phyloP scores from a whole-genome alignment of 768 basidiomycete species.

The Sporobolomyces pararoseus region DNA sequence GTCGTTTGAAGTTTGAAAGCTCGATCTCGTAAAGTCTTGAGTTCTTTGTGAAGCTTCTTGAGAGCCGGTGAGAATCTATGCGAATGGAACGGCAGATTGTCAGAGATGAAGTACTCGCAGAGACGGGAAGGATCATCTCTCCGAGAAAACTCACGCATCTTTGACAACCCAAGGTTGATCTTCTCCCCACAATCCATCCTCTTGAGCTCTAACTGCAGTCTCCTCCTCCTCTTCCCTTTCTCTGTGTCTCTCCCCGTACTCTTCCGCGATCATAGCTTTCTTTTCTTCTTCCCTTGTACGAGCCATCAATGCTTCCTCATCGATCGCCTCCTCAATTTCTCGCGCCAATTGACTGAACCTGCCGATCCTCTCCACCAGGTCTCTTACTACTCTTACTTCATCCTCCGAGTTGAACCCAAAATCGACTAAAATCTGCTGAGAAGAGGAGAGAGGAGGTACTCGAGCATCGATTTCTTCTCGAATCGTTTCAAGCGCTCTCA shows the following conservation, averaged over 20 bases:
- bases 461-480: slow-evolving; percentile 53
- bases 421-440: neutral
- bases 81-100: neutral
- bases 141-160: slow-evolving; percentile 7
- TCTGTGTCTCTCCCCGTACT: slow-evolving; percentile 13
- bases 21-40: neutral
- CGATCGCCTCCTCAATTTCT: slow-evolving; percentile 54
- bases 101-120: too few relatives aligned
- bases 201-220: neutral
- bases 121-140: too few relatives aligned
- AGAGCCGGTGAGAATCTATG: slow-evolving; percentile 22
- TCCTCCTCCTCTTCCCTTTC: slow-evolving; percentile 38
- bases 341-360: slow-evolving; percentile 58
- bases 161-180: slow-evolving; percentile 29
- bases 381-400: slow-evolving; percentile 50
- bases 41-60: neutral
- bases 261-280: slow-evolving; percentile 14
- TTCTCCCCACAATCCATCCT: slow-evolving; percentile 42
- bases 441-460: neutral
- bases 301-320: slow-evolving; percentile 51
- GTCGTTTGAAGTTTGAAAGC: slow-evolving; percentile 1
- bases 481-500: slow-evolving; percentile 60
- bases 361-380: slow-evolving; percentile 57
- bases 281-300: slow-evolving; percentile 45
- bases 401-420: neutral